These are phyloP conservation scores for Avena atlantica DNA, from an alignment of 176 grass and related monocot species.

Conservation along the genomic window DNA sequence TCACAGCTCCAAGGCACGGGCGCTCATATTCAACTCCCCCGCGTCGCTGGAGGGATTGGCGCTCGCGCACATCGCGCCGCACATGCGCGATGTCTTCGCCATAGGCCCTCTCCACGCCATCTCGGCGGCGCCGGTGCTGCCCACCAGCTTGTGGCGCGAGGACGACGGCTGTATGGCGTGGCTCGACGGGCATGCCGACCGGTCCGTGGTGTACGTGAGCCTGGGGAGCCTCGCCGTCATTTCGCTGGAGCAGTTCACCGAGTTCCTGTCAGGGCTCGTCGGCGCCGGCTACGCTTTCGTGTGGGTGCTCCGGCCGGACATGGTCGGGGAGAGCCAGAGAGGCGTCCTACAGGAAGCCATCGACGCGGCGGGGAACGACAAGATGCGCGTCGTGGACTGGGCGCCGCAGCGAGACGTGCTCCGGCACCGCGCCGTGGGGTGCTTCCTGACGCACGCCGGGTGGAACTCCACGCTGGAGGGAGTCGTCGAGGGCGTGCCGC, in stretches of 20 bases:
- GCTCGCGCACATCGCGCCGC: background rate
- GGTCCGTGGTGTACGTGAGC: background rate
- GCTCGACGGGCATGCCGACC: background rate
- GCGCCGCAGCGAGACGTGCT: background rate
- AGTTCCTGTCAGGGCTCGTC: slow-evolving; percentile 1
- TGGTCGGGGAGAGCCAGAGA: background rate
- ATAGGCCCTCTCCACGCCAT: background rate
- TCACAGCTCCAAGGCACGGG: background rate
- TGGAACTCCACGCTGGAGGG: background rate
- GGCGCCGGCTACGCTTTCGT: background rate
- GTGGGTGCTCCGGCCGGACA: slow-evolving; percentile 6
- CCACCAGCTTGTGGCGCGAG: background rate
- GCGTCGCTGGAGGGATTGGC: background rate
- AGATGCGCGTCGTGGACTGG: background rate
- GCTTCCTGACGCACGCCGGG: slow-evolving; percentile 3
- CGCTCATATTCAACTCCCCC: background rate
- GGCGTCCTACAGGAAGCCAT: background rate
- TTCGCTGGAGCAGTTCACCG: slow-evolving; percentile 4
- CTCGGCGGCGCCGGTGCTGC: background rate
- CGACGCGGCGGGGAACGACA: background rate
- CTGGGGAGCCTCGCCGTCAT: slow-evolving; percentile 4
- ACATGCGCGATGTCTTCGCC: background rate
- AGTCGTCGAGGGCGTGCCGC: background rate
- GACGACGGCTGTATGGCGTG: background rate
- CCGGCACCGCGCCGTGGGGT: background rate